Percentiles rank a stretch among this genome's conserved stretches.
Evolutionary conservation across 1,284 basidiomycete species (phyloP).

Genomic region (Sparassis latifolia): DNA sequence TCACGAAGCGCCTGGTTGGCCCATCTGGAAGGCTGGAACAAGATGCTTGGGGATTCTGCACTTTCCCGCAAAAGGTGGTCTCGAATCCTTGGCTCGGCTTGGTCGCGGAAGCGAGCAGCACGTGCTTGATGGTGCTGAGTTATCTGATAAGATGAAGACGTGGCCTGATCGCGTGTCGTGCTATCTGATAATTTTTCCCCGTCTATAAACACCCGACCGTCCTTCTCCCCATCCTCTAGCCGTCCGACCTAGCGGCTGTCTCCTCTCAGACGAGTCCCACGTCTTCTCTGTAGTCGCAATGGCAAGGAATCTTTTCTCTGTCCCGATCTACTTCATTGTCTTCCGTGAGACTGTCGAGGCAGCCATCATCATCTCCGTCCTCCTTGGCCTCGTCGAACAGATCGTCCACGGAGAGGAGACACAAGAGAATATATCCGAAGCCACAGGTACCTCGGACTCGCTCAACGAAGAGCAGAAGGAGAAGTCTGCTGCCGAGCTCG

Average conservation of each 20-base stretch:
- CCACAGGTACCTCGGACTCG: conserved; percentile 14
- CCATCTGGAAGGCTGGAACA: too few species aligned
- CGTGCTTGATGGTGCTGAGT: background rate
- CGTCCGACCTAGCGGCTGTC: background rate
- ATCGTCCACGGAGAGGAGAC: conserved; percentile 46
- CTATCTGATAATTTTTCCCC: conserved; percentile 15
- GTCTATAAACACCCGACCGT: background rate
- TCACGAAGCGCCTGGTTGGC: too few species aligned
- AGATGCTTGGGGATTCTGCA: too few species aligned
- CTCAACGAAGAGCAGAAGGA: background rate
- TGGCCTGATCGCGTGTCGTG: background rate
- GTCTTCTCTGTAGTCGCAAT: conserved; percentile 28
- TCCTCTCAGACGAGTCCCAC: conserved; percentile 7
- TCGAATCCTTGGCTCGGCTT: too few species aligned
- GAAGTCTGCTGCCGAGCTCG: conserved; percentile 17
- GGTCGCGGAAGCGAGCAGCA: too few species aligned
- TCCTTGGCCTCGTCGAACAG: conserved; percentile 81
- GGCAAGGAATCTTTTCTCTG: conserved; percentile 64
- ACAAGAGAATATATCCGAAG: conserved; percentile 1
- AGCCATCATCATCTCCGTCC: conserved; percentile 82
- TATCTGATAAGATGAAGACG: conserved; percentile 10
- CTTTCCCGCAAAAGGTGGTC: too few species aligned
- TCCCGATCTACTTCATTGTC: conserved; percentile 85
- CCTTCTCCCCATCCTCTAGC: conserved; percentile 6
- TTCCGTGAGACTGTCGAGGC: conserved; percentile 89